Percentiles rank a stretch among this genome's conserved stretches.
Evolutionary conservation across 2,329 filamentous ascomycete genomes (phyloP).

Genomic region (Aspergillus flavus): DNA sequence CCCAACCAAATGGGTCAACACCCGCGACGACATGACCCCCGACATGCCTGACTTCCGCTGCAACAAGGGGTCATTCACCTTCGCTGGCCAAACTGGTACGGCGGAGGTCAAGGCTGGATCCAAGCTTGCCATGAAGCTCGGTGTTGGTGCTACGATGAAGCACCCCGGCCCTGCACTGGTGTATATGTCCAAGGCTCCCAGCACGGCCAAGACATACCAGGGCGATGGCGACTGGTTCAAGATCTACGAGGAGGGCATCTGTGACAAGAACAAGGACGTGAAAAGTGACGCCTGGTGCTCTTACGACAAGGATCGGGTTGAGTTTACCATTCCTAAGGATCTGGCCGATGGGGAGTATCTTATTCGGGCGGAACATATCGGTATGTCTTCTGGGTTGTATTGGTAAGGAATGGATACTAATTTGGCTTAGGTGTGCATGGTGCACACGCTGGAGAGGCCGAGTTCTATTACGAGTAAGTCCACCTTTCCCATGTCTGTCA

Average conservation of each 20-base stretch:
- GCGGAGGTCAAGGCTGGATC: conserved; percentile 18
- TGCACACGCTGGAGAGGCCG: background rate
- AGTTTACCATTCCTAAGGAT: background rate
- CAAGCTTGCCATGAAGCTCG: conserved; percentile 23
- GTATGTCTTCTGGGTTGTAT: background rate
- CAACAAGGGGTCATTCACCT: conserved; percentile 13
- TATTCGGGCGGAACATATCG: background rate
- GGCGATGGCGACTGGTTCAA: conserved; percentile 26
- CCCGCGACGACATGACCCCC: conserved; percentile 3
- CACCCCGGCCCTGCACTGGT: conserved; percentile 25
- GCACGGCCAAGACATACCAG: conserved; percentile 14
- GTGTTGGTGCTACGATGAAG: conserved; percentile 19
- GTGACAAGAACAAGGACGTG: conserved; percentile 10
- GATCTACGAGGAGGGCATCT: conserved; percentile 14
- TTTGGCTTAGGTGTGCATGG: background rate
- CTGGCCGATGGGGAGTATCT: background rate
- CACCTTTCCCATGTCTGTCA: background rate
- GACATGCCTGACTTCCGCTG: conserved; percentile 15
- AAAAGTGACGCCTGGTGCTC: conserved; percentile 14
- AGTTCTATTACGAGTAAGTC: background rate
- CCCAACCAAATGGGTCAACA: conserved; percentile 16
- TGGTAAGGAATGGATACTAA: background rate
- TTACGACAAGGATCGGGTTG: background rate
- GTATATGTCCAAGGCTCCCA: conserved; percentile 27
- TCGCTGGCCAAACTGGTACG: conserved; percentile 11